A percentile compares a stretch with the other conserved stretches of the same genome.
phyloP scores from a whole-genome alignment of 2,329 filamentous ascomycete species.

The Apiospora rasikravindrae region DNA sequence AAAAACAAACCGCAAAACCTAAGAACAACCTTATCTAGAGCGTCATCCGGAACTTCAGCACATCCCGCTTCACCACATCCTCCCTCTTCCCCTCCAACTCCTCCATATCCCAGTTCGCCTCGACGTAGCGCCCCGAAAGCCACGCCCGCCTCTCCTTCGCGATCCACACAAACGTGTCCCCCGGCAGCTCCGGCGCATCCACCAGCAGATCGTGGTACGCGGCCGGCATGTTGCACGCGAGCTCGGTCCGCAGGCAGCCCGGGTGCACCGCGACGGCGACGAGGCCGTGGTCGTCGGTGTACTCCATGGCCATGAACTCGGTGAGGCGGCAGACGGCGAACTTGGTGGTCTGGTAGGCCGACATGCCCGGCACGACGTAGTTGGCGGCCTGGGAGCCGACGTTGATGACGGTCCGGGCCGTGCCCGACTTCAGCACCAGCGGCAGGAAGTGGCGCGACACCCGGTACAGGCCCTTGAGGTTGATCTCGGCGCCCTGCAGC shows the following conservation, averaged over 20 bases:
- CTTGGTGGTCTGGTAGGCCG: constrained; percentile 51
- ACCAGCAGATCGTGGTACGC: constrained; percentile 29
- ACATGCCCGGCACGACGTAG: constrained; percentile 34
- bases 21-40: background rate
- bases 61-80: constrained; percentile 35
- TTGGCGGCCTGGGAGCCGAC: constrained; percentile 47
- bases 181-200: constrained; percentile 35
- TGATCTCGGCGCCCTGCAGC: constrained; percentile 51
- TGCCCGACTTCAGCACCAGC: constrained; percentile 36
- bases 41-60: constrained; percentile 30
- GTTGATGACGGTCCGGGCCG: constrained; percentile 47
- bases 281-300: constrained; percentile 44
- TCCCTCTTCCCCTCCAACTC: constrained; percentile 38
- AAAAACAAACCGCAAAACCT: background rate
- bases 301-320: constrained; percentile 47
- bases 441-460: constrained; percentile 51
- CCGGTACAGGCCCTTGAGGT: constrained; percentile 53
- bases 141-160: constrained; percentile 36
- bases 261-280: constrained; percentile 50
- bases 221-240: constrained; percentile 43
- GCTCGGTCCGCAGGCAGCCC: constrained; percentile 50
- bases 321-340: constrained; percentile 51
- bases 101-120: constrained; percentile 46
- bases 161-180: constrained; percentile 39
- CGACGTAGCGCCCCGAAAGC: constrained; percentile 45